Percentiles rank a stretch among this genome's conserved stretches.
phyloP scores from a whole-genome alignment of 2,329 filamentous ascomycete species.

The Aureobasidium sp. region DNA sequence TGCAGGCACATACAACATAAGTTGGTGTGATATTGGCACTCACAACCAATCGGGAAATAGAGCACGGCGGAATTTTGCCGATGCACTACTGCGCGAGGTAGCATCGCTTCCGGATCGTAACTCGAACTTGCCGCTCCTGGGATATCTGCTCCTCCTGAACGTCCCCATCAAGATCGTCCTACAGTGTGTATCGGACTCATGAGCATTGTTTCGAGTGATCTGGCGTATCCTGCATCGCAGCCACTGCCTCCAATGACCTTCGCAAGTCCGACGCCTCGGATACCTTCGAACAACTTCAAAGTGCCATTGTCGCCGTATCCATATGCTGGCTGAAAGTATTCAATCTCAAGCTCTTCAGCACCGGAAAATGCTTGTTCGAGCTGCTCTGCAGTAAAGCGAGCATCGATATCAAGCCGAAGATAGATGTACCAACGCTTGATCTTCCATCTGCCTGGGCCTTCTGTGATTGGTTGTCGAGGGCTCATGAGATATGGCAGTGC shows the following conservation, averaged over 20 bases:
- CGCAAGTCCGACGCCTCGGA: constrained; percentile 51
- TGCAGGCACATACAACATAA: neutral
- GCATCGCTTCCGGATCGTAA: neutral
- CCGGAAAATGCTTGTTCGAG: constrained; percentile 50
- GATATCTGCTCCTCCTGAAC: neutral
- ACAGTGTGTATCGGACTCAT: constrained; percentile 33
- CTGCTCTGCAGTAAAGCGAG: constrained; percentile 45
- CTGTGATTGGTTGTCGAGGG: constrained; percentile 25
- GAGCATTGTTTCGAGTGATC: constrained; percentile 50
- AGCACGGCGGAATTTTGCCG: neutral
- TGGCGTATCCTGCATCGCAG: constrained; percentile 40
- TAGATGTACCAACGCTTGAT: constrained; percentile 52
- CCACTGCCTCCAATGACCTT: constrained; percentile 49
- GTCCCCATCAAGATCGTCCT: neutral
- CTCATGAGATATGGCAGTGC: constrained; percentile 47
- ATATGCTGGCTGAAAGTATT: constrained; percentile 54
- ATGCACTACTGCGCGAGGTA: neutral
- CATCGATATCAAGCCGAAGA: constrained; percentile 56
- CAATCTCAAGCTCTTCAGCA: constrained; percentile 53
- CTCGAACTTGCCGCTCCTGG: neutral
- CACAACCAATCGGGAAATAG: neutral
- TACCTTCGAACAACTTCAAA: constrained; percentile 49
- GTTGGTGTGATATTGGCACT: neutral
- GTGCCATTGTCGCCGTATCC: constrained; percentile 47
- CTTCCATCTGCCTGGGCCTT: constrained; percentile 20